These are phyloP conservation scores for Aspergillus tamarii DNA, from an alignment of 2,329 filamentous ascomycete species.

Conservation along the genomic window DNA sequence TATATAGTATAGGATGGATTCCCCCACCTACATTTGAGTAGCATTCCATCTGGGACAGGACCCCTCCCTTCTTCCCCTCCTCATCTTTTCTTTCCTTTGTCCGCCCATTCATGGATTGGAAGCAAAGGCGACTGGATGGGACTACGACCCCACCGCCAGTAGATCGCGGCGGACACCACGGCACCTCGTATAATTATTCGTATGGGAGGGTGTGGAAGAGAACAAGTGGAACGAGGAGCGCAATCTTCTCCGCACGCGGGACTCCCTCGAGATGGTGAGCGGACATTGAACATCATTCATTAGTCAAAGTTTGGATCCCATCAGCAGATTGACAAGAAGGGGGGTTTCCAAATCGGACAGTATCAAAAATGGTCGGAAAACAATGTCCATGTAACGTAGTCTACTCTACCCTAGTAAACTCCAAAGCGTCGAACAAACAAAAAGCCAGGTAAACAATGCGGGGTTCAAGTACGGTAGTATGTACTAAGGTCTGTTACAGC, in stretches of 20 bases:
- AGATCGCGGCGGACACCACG: slow-evolving; percentile 1
- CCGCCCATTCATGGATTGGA: not conserved
- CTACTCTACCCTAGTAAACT: not conserved
- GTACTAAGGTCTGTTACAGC: no score
- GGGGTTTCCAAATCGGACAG: not conserved
- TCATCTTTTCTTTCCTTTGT: not conserved
- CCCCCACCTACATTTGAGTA: no score
- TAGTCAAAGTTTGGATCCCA: slow-evolving; percentile 10
- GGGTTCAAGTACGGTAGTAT: not conserved
- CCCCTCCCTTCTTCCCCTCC: slow-evolving; percentile 8
- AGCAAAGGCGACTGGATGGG: not conserved
- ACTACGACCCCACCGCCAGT: slow-evolving; percentile 5
- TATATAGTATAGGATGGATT: slow-evolving; percentile 21
- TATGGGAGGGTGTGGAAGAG: slow-evolving; percentile 7
- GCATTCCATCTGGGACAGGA: not conserved
- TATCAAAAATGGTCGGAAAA: not conserved
- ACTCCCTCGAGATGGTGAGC: not conserved
- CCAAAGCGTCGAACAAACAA: not conserved
- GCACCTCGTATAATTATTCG: slow-evolving; percentile 3
- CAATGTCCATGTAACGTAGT: not conserved
- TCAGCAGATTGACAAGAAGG: slow-evolving; percentile 4
- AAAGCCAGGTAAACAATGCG: not conserved
- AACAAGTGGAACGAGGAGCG: slow-evolving; percentile 5
- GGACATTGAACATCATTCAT: not conserved
- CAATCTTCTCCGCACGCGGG: slow-evolving; percentile 18